These are phyloP conservation scores for Backusella westeae DNA, from an alignment of 192 early-diverging fungal genomes.

Conservation along the genomic window DNA sequence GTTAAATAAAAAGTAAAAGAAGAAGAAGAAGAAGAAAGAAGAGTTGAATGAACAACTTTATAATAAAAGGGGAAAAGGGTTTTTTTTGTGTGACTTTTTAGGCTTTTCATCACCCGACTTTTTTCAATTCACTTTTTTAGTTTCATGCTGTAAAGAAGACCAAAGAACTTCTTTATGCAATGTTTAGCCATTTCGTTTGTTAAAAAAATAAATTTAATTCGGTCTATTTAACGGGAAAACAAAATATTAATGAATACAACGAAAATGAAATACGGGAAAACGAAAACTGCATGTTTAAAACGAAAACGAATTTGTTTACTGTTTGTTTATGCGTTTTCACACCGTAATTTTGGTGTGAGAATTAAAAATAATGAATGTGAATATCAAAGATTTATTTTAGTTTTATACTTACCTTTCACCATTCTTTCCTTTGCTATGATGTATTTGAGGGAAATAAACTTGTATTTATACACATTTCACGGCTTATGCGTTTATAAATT, in stretches of 20 bases:
- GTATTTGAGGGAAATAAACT: not conserved
- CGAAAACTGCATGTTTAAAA: not conserved
- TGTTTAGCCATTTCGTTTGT: not conserved
- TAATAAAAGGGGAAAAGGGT: not conserved
- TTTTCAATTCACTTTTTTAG: not conserved
- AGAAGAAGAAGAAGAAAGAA: constrained; percentile 7
- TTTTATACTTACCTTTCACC: not conserved
- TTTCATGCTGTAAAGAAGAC: not conserved
- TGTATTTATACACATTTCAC: not conserved
- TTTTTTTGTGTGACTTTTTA: constrained; percentile 11
- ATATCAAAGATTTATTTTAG: not conserved
- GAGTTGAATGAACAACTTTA: constrained; percentile 1
- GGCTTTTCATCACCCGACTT: not conserved
- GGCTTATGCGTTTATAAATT: not conserved
- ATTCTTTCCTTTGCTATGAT: too few relatives aligned
- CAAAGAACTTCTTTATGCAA: not conserved
- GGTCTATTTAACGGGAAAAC: not conserved
- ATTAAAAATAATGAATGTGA: not conserved
- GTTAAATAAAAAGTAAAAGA: constrained; percentile 6
- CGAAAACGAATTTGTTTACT: not conserved
- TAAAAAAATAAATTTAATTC: not conserved
- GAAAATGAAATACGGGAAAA: not conserved
- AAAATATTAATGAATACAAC: not conserved
- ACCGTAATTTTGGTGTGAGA: not conserved
- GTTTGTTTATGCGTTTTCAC: not conserved